Conservation (phyloP, 2,329 filamentous ascomycete genomes). For the Microsporum canis region DNA sequence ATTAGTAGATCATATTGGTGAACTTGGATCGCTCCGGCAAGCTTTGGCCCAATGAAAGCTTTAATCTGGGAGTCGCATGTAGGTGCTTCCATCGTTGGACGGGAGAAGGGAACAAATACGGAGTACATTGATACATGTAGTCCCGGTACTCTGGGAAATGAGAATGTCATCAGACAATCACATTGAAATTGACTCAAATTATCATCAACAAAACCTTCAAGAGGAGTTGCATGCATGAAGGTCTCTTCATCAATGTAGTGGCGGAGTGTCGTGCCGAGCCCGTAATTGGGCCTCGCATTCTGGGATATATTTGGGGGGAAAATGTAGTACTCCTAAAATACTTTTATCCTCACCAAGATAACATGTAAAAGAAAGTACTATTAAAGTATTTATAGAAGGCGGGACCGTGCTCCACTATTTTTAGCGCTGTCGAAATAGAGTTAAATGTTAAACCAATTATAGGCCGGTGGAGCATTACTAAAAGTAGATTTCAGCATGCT, state of each 20-base stretch:
- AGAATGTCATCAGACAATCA: neutral
- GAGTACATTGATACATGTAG: neutral
- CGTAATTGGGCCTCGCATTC: neutral
- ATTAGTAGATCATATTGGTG: neutral
- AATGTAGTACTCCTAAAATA: neutral
- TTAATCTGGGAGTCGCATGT: neutral
- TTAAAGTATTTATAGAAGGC: neutral
- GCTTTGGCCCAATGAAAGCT: neutral
- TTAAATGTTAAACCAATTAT: neutral
- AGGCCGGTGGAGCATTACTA: neutral
- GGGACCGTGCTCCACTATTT: neutral
- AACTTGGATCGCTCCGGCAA: neutral
- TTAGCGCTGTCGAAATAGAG: neutral
- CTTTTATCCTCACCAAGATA: neutral
- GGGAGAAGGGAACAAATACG: neutral
- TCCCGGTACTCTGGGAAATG: neutral
- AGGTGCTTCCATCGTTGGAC: neutral
- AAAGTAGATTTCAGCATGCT: neutral
- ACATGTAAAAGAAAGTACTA: neutral
- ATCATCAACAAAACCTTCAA: neutral
- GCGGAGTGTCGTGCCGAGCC: neutral
- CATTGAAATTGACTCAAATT: neutral
- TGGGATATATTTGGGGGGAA: neutral
- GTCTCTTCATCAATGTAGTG: neutral
- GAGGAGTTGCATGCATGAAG: neutral